Percentiles rank a stretch among this genome's conserved stretches.
Conservation (phyloP, 202 grass and related monocot genomes). For the Schoenoplectus tabernaemontani region DNA sequence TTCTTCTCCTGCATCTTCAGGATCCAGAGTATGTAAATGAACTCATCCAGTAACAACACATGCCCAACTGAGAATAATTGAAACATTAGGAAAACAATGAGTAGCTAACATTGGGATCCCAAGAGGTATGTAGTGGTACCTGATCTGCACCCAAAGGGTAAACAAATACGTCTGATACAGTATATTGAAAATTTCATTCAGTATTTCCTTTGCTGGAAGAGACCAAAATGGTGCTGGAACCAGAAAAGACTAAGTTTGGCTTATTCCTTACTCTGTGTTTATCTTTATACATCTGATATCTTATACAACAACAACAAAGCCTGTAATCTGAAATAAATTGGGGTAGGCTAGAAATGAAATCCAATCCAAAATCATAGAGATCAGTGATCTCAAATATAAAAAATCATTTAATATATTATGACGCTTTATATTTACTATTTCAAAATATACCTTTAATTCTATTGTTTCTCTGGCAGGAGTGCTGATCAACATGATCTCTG, state of each 20-base stretch:
- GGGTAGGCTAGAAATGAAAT: no score
- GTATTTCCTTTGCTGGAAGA: neutral
- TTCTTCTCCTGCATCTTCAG: conserved; percentile 72
- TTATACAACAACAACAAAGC: no score
- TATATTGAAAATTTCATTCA: neutral
- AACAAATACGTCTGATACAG: neutral
- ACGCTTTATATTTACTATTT: neutral
- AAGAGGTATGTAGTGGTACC: neutral
- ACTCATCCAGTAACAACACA: neutral
- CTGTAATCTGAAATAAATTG: no score
- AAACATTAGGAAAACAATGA: neutral
- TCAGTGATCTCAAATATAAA: no score
- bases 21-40: conserved; percentile 53
- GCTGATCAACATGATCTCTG: conserved; percentile 32
- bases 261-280: neutral
- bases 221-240: neutral
- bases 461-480: conserved; percentile 1
- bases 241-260: neutral
- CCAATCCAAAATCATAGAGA: no score
- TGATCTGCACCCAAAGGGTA: neutral
- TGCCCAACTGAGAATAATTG: neutral
- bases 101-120: neutral
- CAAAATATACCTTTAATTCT: neutral
- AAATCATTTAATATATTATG: neutral
- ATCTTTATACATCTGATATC: no score